phyloP scores from a whole-genome alignment of 208 protist species.

The Lotmaria passim region DNA sequence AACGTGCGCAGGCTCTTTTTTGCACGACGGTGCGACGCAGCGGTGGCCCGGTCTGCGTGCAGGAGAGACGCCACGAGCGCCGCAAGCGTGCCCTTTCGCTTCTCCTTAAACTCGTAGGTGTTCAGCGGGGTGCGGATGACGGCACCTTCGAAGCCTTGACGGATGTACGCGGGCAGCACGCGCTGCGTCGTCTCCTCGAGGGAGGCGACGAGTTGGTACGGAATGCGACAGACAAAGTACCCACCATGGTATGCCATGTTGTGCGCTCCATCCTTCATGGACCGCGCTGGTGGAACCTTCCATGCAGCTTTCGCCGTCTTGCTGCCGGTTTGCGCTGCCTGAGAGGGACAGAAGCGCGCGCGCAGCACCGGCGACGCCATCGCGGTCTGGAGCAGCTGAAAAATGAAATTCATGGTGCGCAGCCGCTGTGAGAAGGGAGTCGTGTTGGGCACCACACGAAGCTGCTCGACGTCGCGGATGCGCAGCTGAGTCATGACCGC shows the following conservation, averaged over 20 bases:
- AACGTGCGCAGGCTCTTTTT: background rate
- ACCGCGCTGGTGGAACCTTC: background rate
- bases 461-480: conserved; percentile 59
- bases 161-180: conserved; percentile 56
- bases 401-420: conserved; percentile 77
- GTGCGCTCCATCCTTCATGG: background rate
- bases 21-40: no score
- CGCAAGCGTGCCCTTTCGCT: conserved; percentile 56
- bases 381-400: conserved; percentile 50
- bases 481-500: conserved; percentile 28
- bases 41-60: background rate
- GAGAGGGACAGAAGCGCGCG: conserved; percentile 38
- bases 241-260: conserved; percentile 43
- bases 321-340: background rate
- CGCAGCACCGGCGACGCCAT: conserved; percentile 49
- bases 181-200: conserved; percentile 59
- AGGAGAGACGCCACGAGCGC: conserved; percentile 52
- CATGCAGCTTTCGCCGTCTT: background rate
- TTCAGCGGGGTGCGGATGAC: conserved; percentile 81
- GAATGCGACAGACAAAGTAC: conserved; percentile 62
- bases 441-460: conserved; percentile 75
- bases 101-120: conserved; percentile 79
- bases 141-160: conserved; percentile 77
- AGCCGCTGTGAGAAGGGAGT: conserved; percentile 86
- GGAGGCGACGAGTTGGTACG: conserved; percentile 57